Evolutionary conservation across 2,329 filamentous ascomycete species (phyloP), one percentile per base, ranked within the genome.

Genomic region (Aureobasidium sp.): DNA sequence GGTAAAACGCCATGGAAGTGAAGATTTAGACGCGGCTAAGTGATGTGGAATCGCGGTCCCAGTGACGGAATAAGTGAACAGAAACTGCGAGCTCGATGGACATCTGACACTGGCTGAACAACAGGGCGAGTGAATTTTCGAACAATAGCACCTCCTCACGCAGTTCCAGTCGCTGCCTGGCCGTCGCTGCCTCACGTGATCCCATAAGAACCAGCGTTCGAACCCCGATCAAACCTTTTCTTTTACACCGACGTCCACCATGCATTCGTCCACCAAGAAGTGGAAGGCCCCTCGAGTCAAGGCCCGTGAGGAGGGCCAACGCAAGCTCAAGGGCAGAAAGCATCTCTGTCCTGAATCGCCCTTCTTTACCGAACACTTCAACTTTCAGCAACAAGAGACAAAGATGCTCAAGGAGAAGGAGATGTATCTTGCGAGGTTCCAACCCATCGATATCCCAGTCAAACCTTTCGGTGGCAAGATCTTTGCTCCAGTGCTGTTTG

Each of bases 341-440:
- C 65, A 67, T 30, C 52, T 70, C 50, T 71, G 69, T 57, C 65
- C 61, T 1, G 62, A 69, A 11, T 71, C 69, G 0, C 62, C 66
- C 1, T 68, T 69, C 63, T 71, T 67, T 63, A 36, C 55, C 36
- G 32, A 32, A 9, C 59, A 69, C 59, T 67, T 69, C 63, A 66
- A 71, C 60, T 30, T 66, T 36, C 47, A 59, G n/a, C 45, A 66
- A 41, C 69, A 72, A 32, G 59, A 61, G 15, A 36, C 49, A 21
- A 65, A 67, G 3, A 67, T 65, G 64, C 36, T 55, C 21, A 29
- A 58, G 15, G 68, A 69, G 11, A 66, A 63, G 59, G 36, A 54
- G 49, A 59, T 63, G 34, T 59, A 27, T 5, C 29, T 29, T n/a
- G 44, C 50, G 39, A 36, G 27, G 32, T 11, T 47, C 45, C 30